phyloP scores from a whole-genome alignment of 371 early-diverging fungal genomes.

The Apophysomyces elegans region DNA sequence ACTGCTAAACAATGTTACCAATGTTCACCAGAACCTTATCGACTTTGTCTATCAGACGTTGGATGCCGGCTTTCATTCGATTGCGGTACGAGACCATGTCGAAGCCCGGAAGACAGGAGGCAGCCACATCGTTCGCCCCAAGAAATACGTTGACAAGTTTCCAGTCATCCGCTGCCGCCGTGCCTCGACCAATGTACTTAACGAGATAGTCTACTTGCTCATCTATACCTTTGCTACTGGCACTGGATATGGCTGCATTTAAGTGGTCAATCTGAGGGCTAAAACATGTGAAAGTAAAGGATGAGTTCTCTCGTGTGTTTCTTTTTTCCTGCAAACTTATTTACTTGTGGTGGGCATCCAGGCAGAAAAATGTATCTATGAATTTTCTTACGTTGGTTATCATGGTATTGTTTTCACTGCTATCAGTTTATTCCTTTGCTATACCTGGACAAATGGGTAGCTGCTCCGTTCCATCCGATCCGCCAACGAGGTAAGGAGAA shows the following conservation, averaged over 20 bases:
- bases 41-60: constrained; percentile 17
- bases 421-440: not conserved
- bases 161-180: constrained; percentile 28
- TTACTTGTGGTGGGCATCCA: constrained; percentile 27
- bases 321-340: not conserved
- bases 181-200: constrained; percentile 26
- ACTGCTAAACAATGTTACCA: not conserved
- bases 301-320: not conserved
- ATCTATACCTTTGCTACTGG: constrained; percentile 25
- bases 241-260: constrained; percentile 36
- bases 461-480: constrained; percentile 30
- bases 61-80: constrained; percentile 19
- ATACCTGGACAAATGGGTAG: constrained; percentile 33
- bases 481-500: constrained; percentile 24
- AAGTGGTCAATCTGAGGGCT: constrained; percentile 19
- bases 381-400: not conserved
- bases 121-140: constrained; percentile 37
- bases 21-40: constrained; percentile 21
- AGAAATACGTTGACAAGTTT: constrained; percentile 41
- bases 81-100: not conserved
- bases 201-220: constrained; percentile 41
- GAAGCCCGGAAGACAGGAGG: constrained; percentile 30
- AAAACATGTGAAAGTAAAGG: not conserved
- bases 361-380: constrained; percentile 37
- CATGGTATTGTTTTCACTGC: not conserved